Conservation (phyloP, 1,284 basidiomycete species). For the Exobasidium rhododendri region DNA sequence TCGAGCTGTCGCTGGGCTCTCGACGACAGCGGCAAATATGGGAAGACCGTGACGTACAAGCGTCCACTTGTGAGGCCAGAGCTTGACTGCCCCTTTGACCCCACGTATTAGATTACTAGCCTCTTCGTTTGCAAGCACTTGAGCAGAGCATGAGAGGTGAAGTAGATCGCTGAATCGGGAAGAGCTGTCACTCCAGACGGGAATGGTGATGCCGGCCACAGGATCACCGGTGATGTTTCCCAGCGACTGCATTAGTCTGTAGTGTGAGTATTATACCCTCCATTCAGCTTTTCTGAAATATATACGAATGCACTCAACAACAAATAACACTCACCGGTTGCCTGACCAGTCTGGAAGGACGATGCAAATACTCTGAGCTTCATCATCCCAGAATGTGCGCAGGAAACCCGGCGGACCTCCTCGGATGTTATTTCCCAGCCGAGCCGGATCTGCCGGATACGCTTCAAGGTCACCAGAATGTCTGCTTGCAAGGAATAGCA, state of each 20-base stretch:
- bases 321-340: constrained; percentile 13
- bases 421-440: constrained; percentile 18
- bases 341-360: constrained; percentile 19
- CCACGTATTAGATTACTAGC: constrained; percentile 15
- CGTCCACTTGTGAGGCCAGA: constrained; percentile 15
- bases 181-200: background rate
- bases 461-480: constrained; percentile 5
- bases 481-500: constrained; percentile 12
- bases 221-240: constrained; percentile 19
- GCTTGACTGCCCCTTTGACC: constrained; percentile 1
- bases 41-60: constrained; percentile 9
- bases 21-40: constrained; percentile 1
- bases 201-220: constrained; percentile 19
- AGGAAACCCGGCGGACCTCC: constrained; percentile 18
- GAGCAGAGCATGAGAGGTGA: constrained; percentile 14
- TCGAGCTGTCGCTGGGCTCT: background rate
- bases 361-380: constrained; percentile 9
- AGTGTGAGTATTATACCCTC: too few relatives aligned
- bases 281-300: background rate
- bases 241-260: constrained; percentile 14
- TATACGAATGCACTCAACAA: too few relatives aligned
- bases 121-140: constrained; percentile 15
- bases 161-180: constrained; percentile 1
- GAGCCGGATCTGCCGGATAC: constrained; percentile 7
- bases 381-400: constrained; percentile 12